These are phyloP conservation scores for Boletus tylopilopsis DNA, from an alignment of 768 basidiomycete species.

Conservation along the genomic window DNA sequence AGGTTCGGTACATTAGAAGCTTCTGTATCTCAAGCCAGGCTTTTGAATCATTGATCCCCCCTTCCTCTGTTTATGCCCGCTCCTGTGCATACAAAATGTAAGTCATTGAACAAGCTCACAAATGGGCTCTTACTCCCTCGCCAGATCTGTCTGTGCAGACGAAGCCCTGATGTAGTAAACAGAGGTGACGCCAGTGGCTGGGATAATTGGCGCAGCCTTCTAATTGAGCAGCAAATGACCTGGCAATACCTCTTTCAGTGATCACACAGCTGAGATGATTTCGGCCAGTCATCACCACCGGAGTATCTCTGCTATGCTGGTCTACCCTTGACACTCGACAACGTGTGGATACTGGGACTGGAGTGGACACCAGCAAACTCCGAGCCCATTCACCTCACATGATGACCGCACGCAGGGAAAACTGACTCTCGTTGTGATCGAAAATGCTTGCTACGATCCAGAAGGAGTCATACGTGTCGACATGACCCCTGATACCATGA, in stretches of 20 bases:
- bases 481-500: conserved; percentile 24
- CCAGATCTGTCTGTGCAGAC: conserved; percentile 35
- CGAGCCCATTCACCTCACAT: conserved; percentile 15
- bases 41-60: conserved; percentile 39
- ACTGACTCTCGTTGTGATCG: conserved; percentile 32
- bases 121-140: not conserved
- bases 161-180: conserved; percentile 41
- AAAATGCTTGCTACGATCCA: conserved; percentile 40
- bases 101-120: conserved; percentile 3
- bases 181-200: conserved; percentile 37
- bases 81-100: conserved; percentile 39
- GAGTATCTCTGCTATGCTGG: conserved; percentile 40
- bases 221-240: conserved; percentile 31
- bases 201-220: conserved; percentile 36
- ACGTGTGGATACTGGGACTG: conserved; percentile 38
- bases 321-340: conserved; percentile 26
- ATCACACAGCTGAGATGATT: conserved; percentile 34
- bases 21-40: conserved; percentile 34
- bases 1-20: conserved; percentile 47
- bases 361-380: conserved; percentile 21
- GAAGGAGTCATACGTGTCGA: conserved; percentile 35
- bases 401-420: conserved; percentile 11
- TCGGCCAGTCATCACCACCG: conserved; percentile 34
- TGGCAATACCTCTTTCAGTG: conserved; percentile 37
- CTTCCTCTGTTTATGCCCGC: conserved; percentile 42